phyloP scores from a whole-genome alignment of 768 basidiomycete species.

The Phaffia tasmanica region DNA sequence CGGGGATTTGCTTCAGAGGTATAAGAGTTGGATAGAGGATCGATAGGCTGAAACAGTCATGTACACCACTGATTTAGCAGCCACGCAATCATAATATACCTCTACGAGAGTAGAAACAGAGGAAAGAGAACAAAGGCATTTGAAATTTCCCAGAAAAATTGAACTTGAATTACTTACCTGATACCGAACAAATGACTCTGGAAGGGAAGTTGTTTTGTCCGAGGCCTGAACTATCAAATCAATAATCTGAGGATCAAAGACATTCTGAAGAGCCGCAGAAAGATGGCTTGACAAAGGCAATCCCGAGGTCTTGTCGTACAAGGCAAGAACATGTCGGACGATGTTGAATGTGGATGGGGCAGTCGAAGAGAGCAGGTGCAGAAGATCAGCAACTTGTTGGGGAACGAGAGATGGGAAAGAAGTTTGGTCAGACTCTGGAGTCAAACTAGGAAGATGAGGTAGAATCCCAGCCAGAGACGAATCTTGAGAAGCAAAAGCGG shows the following conservation, averaged over 20 bases:
- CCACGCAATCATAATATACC: too few species aligned
- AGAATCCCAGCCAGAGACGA: constrained; percentile 4
- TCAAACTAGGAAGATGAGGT: constrained; percentile 7
- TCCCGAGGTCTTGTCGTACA: too few species aligned
- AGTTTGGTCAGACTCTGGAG: neutral
- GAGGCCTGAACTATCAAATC: too few species aligned
- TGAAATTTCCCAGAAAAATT: neutral
- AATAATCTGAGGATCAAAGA: constrained; percentile 4
- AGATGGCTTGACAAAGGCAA: constrained; percentile 1
- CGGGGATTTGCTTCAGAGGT: constrained; percentile 4
- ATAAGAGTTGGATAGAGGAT: constrained; percentile 43
- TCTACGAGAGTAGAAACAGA: neutral
- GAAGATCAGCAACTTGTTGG: constrained; percentile 8
- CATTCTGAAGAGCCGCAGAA: neutral
- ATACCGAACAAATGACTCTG: neutral
- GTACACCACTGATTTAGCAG: neutral
- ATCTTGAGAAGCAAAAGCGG: constrained; percentile 9
- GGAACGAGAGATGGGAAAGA: neutral
- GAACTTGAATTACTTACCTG: neutral
- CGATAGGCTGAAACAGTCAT: constrained; percentile 43
- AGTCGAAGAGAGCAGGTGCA: constrained; percentile 16
- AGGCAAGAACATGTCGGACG: too few species aligned
- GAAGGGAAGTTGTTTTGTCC: constrained; percentile 1
- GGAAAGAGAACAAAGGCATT: neutral
- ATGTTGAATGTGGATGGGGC: constrained; percentile 2